These are phyloP conservation scores for Grosmannia serpens DNA, from an alignment of 2,329 filamentous ascomycete genomes.

Conservation along the genomic window DNA sequence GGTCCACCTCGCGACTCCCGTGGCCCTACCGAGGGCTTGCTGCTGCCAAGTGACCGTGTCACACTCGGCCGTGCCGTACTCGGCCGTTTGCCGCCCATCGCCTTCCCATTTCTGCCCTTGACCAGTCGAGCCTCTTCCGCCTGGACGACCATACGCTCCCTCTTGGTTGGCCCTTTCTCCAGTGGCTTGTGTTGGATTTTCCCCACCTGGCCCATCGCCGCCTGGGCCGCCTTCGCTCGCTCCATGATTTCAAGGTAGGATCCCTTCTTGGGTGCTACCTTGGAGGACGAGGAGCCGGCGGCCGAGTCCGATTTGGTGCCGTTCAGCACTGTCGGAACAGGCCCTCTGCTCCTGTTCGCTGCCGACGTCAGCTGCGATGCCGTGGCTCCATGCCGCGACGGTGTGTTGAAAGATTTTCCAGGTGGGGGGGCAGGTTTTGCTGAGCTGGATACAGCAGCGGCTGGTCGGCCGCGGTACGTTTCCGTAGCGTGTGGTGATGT, in stretches of 20 bases:
- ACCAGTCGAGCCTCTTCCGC: slow-evolving; percentile 26
- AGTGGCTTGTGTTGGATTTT: slow-evolving; percentile 66
- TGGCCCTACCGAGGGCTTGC: neutral
- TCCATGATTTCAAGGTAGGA: slow-evolving; percentile 66
- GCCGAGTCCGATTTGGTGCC: neutral
- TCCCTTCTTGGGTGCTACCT: slow-evolving; percentile 53
- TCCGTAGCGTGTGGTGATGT: neutral
- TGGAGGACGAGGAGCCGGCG: slow-evolving; percentile 17
- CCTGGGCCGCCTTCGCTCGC: slow-evolving; percentile 55
- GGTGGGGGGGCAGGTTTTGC: neutral
- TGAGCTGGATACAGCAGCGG: neutral
- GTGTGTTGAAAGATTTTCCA: neutral
- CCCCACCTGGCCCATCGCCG: slow-evolving; percentile 48
- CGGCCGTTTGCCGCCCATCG: neutral
- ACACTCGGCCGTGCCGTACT: neutral
- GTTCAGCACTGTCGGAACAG: neutral
- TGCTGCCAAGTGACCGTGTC: neutral
- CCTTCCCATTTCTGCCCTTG: slow-evolving; percentile 7
- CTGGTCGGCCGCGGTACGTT: neutral
- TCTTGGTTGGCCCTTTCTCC: slow-evolving; percentile 49
- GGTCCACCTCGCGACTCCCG: neutral
- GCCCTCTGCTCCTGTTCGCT: neutral
- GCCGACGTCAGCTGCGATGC: neutral
- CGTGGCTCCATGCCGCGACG: neutral
- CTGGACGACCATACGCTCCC: slow-evolving; percentile 36